phyloP scores from a whole-genome alignment of 1,284 basidiomycete genomes.

The Trichosporon faecale region DNA sequence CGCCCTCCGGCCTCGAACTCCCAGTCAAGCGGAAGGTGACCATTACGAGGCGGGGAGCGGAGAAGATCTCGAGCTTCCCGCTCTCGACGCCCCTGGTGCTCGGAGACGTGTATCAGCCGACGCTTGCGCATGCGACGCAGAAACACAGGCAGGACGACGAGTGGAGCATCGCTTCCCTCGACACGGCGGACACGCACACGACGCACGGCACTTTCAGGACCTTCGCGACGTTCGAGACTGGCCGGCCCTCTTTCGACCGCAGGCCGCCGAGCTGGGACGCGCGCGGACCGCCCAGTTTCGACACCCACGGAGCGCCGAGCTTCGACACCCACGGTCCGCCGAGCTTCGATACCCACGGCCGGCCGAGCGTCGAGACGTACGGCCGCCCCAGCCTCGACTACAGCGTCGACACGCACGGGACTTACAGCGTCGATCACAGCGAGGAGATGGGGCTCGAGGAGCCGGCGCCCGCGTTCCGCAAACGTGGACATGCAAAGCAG shows the following conservation, averaged over 20 bases:
- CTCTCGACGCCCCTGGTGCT: neutral
- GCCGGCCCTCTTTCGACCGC: neutral
- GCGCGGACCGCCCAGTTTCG: neutral
- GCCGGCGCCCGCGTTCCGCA: neutral
- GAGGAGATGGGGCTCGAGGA: neutral
- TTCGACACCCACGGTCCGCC: neutral
- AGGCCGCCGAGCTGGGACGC: neutral
- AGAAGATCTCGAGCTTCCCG: neutral
- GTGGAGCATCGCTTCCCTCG: neutral
- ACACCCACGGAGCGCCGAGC: neutral
- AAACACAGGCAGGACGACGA: neutral
- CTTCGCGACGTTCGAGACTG: neutral
- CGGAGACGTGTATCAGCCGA: neutral
- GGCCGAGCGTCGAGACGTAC: too few species aligned
- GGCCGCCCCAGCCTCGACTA: neutral
- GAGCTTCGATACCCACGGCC: neutral
- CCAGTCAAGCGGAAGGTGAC: neutral
- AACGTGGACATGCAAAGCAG: neutral
- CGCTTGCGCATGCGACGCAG: neutral
- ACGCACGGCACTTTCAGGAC: neutral
- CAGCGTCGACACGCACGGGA: neutral
- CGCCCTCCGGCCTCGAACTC: neutral
- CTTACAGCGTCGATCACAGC: neutral
- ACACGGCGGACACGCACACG: neutral
- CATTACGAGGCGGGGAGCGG: neutral